Base-by-base conservation (phyloP, 2,329 filamentous ascomycete genomes). In the Epicoccum nigrum region DNA sequence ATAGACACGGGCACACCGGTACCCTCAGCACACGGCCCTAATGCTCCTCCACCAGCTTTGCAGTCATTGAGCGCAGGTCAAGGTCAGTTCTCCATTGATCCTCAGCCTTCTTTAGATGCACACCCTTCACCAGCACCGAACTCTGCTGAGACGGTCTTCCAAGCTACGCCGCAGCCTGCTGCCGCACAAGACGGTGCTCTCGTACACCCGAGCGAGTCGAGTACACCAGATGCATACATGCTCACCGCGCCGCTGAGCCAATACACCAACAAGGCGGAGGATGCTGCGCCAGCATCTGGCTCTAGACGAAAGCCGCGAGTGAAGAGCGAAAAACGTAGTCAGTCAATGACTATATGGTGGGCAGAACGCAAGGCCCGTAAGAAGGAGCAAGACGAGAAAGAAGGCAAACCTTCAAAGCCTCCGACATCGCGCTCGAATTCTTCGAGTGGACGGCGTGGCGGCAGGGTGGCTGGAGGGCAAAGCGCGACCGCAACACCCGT, bases 341-440 rank as follows among this genome's bases (percentile, higher is more conserved):
- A 74, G 38, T 74, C 70, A 9, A 77, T 77, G 75, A 76, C 74
- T 1, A 70, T 73, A n/a, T 77, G 75, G 75, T 77, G 75, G 75
- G 74, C 74, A 2, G 72, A 75, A 51, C 68, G 75, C 7, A 77
- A 77, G 52, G 73, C 71, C 2, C 66, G 68, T 7, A 65, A 70
- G 45, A 64, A 67, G 17, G 70, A 72, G 43, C 55, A 65, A 15
- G 70, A 71, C 15, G 64, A 67, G 27, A 69, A 67, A 33, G 62
- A 59, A 13, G 63, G 65, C 4, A 62, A 51, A 25, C 51, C 60
- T 32, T 38, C 34, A 13, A 63, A 68, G 42, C 44, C 59, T 20
- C 45, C 63, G 15, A 33, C 54, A 6, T 64, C 67, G 7, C 52
- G 64, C 16, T 61, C 64, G 4, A 67, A 63, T 32, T 68, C 67